Evolutionary conservation across 352 stramenopile species (phyloP).

Genomic region (Phytophthora hibernalis): DNA sequence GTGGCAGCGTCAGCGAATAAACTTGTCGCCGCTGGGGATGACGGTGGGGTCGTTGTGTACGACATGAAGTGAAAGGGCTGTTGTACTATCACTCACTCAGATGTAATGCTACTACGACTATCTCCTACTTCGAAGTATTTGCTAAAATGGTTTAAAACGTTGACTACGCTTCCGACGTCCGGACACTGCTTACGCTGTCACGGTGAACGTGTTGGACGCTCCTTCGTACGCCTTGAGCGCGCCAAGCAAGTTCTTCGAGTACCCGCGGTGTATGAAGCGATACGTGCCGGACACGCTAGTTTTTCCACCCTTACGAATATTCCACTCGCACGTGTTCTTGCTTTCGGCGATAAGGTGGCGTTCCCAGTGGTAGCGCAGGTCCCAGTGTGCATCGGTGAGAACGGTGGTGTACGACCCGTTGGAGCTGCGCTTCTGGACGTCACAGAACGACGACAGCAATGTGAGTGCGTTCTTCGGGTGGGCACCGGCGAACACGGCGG

Average conservation of each 20-base stretch:
- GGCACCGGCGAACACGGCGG: conserved; percentile 48
- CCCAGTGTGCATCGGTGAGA: conserved; percentile 63
- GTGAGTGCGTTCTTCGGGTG: conserved; percentile 58
- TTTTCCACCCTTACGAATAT: conserved; percentile 36
- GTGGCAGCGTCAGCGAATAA: conserved; percentile 58
- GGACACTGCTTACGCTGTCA: no score
- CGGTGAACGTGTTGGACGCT: conserved; percentile 35
- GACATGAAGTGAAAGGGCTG: conserved; percentile 52
- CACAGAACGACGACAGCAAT: conserved; percentile 53
- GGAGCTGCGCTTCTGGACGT: conserved; percentile 44
- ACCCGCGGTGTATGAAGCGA: conserved; percentile 55
- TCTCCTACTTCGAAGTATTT: no score
- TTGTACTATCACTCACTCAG: not conserved
- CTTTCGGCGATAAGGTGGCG: conserved; percentile 40
- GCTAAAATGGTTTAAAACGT: no score
- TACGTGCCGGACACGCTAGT: conserved; percentile 48
- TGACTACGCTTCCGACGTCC: no score
- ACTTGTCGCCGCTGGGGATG: conserved; percentile 81
- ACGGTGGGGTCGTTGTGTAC: conserved; percentile 86
- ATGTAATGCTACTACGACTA: no score
- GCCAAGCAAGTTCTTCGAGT: conserved; percentile 45
- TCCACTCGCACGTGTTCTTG: conserved; percentile 57
- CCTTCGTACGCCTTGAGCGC: conserved; percentile 39
- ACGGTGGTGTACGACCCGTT: conserved; percentile 35
- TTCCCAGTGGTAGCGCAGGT: conserved; percentile 54